Percentiles rank a stretch among this genome's conserved stretches.
phyloP scores from a whole-genome alignment of 2,329 filamentous ascomycete species.

The Ophiocordyceps robertsii region DNA sequence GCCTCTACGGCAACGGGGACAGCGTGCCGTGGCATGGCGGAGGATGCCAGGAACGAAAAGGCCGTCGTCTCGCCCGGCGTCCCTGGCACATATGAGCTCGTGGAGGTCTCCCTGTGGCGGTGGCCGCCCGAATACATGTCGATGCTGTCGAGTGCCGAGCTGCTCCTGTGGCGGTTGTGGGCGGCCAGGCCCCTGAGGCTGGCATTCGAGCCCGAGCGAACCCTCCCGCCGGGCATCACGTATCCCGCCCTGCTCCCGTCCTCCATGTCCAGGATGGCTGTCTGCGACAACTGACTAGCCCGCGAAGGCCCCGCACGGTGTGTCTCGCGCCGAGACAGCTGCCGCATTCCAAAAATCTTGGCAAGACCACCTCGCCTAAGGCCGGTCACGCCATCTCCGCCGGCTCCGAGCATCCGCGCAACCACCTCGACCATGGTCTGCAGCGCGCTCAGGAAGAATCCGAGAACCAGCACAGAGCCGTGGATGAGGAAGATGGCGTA shows the following conservation, averaged over 20 bases:
- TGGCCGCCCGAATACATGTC: conserved; percentile 29
- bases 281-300: conserved; percentile 70
- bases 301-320: conserved; percentile 52
- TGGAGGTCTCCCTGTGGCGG: conserved; percentile 39
- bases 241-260: conserved; percentile 51
- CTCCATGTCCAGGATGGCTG: conserved; percentile 63
- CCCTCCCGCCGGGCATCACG: conserved; percentile 35
- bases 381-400: conserved; percentile 56
- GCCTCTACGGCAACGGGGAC: conserved; percentile 35
- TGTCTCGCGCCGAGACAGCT: conserved; percentile 61
- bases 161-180: conserved; percentile 34
- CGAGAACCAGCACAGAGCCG: conserved; percentile 71
- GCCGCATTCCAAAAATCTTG: conserved; percentile 85
- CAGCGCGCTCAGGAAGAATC: conserved; percentile 83
- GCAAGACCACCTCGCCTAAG: conserved; percentile 69
- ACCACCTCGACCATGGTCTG: conserved; percentile 84
- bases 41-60: conserved; percentile 56
- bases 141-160: conserved; percentile 39
- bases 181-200: conserved; percentile 38
- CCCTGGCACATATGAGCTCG: conserved; percentile 55
- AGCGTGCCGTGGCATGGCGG: conserved; percentile 32
- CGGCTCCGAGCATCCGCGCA: conserved; percentile 70
- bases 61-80: conserved; percentile 58
- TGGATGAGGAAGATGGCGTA: conserved; percentile 85
- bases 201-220: conserved; percentile 48